phyloP scores from a whole-genome alignment of 2,329 filamentous ascomycete genomes.

The Zasmidium cellare region DNA sequence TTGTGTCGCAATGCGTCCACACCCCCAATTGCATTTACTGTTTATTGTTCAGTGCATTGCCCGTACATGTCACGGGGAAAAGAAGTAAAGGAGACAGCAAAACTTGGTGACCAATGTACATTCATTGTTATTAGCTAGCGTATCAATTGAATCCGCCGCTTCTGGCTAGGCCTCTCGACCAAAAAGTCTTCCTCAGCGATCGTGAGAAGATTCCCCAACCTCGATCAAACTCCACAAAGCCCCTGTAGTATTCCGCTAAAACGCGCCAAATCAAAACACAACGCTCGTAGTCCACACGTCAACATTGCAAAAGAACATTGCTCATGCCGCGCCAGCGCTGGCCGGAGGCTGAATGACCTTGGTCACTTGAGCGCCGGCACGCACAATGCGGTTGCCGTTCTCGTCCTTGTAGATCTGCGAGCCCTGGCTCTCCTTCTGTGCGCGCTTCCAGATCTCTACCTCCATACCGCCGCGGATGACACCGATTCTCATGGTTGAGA shows the following conservation, averaged over 20 bases:
- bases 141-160: neutral
- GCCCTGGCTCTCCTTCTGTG: conserved; percentile 81
- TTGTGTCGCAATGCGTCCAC: too few species aligned
- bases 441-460: conserved; percentile 90
- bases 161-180: neutral
- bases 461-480: conserved; percentile 84
- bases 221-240: conserved; percentile 1
- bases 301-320: neutral
- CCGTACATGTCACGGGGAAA: too few species aligned
- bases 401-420: conserved; percentile 78
- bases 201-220: conserved; percentile 1
- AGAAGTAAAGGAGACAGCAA: neutral
- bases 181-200: conserved; percentile 3
- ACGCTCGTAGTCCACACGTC: conserved; percentile 14
- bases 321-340: conserved; percentile 78
- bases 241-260: conserved; percentile 17
- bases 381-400: conserved; percentile 76
- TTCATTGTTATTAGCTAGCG: neutral
- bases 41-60: too few species aligned
- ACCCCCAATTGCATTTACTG: too few species aligned
- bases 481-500: conserved; percentile 84
- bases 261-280: conserved; percentile 13
- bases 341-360: conserved; percentile 77
- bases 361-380: conserved; percentile 82
- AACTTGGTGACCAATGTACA: neutral